Evolutionary conservation across 495 filamentous ascomycete species (phyloP), one percentile per base, ranked within the genome.

Genomic region (Penicillium manginii): DNA sequence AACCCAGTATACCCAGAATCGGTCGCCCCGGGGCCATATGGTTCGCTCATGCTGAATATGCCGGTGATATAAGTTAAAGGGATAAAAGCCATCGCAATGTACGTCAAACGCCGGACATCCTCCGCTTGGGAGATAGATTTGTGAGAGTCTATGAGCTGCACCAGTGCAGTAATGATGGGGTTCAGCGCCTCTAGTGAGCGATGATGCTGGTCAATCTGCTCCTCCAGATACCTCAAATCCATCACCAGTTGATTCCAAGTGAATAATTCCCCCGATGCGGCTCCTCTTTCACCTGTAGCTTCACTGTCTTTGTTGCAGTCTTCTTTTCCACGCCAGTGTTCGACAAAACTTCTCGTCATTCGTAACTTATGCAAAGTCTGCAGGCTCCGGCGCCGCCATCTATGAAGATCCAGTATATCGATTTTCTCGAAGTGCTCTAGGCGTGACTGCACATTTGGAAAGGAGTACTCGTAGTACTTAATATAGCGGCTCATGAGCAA

Each of bases 301-400:
- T n/a, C 3, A 12, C 37, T 40, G 37, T 40, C 9, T 40, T 15
- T 40, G 37, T 8, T 3, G 7, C 15, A 15, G 7, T 12, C n/a
- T n/a, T 40, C 37, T 12, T 40, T 40, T n/a, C 6, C 14, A 40
- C 14, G 37, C 39, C 39, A 42, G 39, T 42, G 1, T 42, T 42
- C 39, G 1, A 42, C n/a, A 15, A 42, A n/a, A 8, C 3, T 2
- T 42, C 39, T 11, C 21, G 10, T 31, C 21, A 53, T 40, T 26
- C 40, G 23, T 47, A 22, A 8, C 50, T 54, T 59, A 54, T 17
- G 39, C 17, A 42, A 17, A 3, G 11, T 42, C n/a, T 42, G 39
- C 14, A 18, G 14, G 14, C 39, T 42, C 17, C 39, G 39, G 7
- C 39, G 39, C 7, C 39, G 39, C 39, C 39, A 42, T 7, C 39